A percentile compares a stretch with the other conserved stretches of the same genome.
Conservation (phyloP, 31 red algal genomes). For the Asparagopsis taxiformis region DNA sequence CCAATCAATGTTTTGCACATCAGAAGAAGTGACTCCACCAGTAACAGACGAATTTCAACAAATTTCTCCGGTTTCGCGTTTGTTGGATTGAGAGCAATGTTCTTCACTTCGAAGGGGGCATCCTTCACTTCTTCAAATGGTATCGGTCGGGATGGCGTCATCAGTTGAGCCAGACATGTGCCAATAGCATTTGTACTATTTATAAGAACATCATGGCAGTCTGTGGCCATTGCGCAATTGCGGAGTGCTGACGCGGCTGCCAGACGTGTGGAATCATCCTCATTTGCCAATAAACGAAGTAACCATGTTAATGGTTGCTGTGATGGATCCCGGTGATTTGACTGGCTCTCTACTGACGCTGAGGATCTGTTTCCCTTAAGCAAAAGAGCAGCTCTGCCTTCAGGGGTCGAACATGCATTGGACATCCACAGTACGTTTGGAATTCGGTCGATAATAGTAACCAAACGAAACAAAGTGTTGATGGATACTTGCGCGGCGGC, state of each 20-base stretch:
- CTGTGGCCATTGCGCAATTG: constrained; percentile 47
- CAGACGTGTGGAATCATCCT: constrained; percentile 20
- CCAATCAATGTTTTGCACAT: constrained; percentile 35
- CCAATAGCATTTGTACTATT: constrained; percentile 30
- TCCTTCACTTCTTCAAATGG: background rate
- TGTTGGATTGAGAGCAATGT: constrained; percentile 10
- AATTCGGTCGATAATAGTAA: constrained; percentile 8
- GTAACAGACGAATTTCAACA: constrained; percentile 44
- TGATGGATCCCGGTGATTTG: background rate
- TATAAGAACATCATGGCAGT: constrained; percentile 32
- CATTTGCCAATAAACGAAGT: constrained; percentile 11
- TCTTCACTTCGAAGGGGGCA: constrained; percentile 16
- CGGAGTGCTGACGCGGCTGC: constrained; percentile 41
- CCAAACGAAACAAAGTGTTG: constrained; percentile 19
- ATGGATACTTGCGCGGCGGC: constrained; percentile 3
- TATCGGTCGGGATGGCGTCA: background rate
- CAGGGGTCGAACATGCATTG: constrained; percentile 18
- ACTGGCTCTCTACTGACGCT: background rate
- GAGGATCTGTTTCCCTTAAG: constrained; percentile 1
- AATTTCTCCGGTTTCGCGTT: constrained; percentile 22
- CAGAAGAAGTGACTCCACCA: constrained; percentile 44
- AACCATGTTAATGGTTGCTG: constrained; percentile 37
- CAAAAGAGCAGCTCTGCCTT: constrained; percentile 46
- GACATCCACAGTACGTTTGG: constrained; percentile 46
- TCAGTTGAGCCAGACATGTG: constrained; percentile 19